phyloP scores from a whole-genome alignment of 2,329 filamentous ascomycete species.

The Trichoderma sp. region DNA sequence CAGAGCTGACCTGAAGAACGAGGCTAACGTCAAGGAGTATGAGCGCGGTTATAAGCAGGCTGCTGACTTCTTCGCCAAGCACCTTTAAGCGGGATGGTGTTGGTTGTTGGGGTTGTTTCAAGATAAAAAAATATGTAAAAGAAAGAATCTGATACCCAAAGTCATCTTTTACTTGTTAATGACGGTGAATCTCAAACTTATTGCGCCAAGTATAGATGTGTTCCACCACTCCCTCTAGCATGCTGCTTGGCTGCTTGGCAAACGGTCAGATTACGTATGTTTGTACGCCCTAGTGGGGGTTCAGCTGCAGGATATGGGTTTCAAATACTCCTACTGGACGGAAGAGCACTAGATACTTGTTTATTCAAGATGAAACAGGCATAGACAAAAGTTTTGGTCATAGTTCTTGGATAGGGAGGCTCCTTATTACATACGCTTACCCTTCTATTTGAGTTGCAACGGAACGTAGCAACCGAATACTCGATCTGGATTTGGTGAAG shows the following conservation, averaged over 20 bases:
- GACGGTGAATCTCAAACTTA: not conserved
- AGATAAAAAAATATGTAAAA: not conserved
- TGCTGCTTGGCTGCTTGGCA: not conserved
- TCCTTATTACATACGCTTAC: not conserved
- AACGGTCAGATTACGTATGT: not conserved
- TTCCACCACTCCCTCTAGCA: not conserved
- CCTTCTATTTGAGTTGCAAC: not conserved
- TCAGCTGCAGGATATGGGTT: not conserved
- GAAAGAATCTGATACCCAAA: not conserved
- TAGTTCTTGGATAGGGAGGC: not conserved
- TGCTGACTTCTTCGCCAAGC: constrained; percentile 45
- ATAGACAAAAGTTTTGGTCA: not conserved
- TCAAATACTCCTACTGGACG: not conserved
- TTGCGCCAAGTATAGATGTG: not conserved
- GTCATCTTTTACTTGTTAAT: not conserved
- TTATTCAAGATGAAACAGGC: not conserved
- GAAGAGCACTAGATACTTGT: no score
- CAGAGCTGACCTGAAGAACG: constrained; percentile 47
- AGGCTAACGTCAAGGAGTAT: constrained; percentile 49
- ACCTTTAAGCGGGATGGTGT: constrained; percentile 35
- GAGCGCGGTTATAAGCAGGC: constrained; percentile 50
- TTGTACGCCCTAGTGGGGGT: not conserved
- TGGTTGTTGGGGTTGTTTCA: not conserved
- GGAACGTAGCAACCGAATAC: not conserved
- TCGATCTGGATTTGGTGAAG: not conserved